phyloP scores from a whole-genome alignment of 257 asterid genomes.

The Salvia splendens region DNA sequence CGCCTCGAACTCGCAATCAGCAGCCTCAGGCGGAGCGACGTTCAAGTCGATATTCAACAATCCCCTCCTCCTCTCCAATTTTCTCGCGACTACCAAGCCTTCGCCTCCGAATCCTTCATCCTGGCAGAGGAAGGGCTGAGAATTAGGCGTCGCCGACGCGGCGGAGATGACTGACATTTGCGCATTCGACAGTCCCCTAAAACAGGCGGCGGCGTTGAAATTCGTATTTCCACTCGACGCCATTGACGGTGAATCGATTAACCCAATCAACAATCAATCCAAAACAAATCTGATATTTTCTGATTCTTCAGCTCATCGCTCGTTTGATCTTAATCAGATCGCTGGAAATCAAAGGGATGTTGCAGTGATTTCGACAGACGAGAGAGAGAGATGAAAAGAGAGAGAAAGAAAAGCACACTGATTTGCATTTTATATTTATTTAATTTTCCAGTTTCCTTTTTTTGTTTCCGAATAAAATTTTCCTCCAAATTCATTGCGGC shows the following conservation, averaged over 20 bases:
- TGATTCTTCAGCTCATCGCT: constrained; percentile 18
- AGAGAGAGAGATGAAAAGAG: constrained; percentile 12
- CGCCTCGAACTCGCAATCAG: constrained; percentile 19
- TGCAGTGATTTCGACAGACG: constrained; percentile 24
- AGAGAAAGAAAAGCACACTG: constrained; percentile 27
- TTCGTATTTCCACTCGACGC: constrained; percentile 16
- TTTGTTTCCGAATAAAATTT: neutral
- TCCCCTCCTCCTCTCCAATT: constrained; percentile 35
- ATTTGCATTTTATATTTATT: constrained; percentile 25
- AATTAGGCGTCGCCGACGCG: constrained; percentile 5
- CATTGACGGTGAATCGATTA: constrained; percentile 27
- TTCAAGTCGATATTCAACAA: constrained; percentile 41
- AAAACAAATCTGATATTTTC: neutral
- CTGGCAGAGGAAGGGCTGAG: neutral
- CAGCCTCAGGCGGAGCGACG: constrained; percentile 39
- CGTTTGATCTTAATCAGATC: constrained; percentile 31
- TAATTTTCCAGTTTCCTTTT: neutral
- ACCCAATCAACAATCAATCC: neutral
- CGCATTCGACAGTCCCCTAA: constrained; percentile 16
- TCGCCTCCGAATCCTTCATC: constrained; percentile 15
- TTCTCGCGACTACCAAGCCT: neutral
- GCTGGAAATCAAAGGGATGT: constrained; percentile 26
- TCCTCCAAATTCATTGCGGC: neutral
- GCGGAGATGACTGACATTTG: constrained; percentile 21
- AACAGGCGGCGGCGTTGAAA: constrained; percentile 19